Evolutionary conservation across 106 monocot genomes (phyloP).

Genomic region (Posidonia australis): DNA sequence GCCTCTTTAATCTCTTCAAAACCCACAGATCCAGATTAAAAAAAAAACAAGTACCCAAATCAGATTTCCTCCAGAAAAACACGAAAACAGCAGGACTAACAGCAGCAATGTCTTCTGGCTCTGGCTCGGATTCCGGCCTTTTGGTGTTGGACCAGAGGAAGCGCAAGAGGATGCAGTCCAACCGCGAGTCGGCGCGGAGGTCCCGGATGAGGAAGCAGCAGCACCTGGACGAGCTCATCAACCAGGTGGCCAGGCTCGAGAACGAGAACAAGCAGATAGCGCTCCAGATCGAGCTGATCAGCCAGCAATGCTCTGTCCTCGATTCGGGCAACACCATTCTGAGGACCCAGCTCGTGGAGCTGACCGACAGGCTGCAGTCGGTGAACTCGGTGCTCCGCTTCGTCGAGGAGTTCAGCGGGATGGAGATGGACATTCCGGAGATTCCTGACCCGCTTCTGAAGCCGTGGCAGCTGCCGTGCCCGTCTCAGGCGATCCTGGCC

Average conservation of each 20-base stretch:
- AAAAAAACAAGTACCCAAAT: neutral
- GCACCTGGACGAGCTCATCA: conserved; percentile 17
- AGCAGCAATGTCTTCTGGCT: conserved; percentile 12
- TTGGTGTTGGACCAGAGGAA: conserved; percentile 13
- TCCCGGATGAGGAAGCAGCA: conserved; percentile 37
- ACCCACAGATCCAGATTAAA: no score
- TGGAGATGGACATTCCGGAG: conserved; percentile 16
- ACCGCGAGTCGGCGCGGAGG: conserved; percentile 34
- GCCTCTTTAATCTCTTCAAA: neutral
- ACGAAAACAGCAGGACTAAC: neutral
- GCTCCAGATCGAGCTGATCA: neutral
- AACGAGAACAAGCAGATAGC: conserved; percentile 9
- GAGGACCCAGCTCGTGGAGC: conserved; percentile 22
- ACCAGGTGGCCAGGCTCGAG: conserved; percentile 9
- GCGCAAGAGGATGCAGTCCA: conserved; percentile 32
- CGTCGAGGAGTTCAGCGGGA: conserved; percentile 15
- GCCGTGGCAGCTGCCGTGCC: conserved; percentile 8
- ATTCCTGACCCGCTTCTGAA: conserved; percentile 10
- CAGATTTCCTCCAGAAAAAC: no score
- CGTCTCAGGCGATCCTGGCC: conserved; percentile 2
- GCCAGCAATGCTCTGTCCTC: conserved; percentile 8
- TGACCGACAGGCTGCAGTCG: conserved; percentile 8
- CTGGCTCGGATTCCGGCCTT: conserved; percentile 3
- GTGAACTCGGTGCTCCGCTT: conserved; percentile 7
- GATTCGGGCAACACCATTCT: conserved; percentile 26